Evolutionary conservation across 768 basidiomycete genomes (phyloP).

Genomic region (Russula sp.): DNA sequence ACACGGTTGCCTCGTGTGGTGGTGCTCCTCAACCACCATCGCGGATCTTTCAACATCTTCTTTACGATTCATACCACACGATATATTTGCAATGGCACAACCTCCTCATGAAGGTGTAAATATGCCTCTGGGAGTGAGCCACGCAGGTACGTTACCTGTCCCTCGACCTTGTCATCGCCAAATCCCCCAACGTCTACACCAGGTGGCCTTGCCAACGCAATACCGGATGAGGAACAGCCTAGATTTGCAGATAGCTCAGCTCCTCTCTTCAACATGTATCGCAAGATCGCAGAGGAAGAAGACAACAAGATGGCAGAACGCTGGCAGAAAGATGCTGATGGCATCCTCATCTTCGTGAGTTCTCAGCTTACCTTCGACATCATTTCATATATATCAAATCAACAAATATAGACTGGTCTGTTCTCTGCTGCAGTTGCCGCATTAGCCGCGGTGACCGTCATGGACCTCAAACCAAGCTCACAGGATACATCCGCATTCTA

Average conservation of each 20-base stretch:
- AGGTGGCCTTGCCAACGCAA: background rate
- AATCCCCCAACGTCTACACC: background rate
- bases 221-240: background rate
- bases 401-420: background rate
- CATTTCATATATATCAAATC: background rate
- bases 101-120: background rate
- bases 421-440: background rate
- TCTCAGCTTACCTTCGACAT: background rate
- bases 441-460: background rate
- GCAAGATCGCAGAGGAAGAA: background rate
- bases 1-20: too few relatives aligned
- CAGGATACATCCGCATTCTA: background rate
- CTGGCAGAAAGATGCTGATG: too few relatives aligned
- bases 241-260: background rate
- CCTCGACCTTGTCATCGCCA: background rate
- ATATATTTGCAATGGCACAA: background rate
- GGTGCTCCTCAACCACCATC: too few relatives aligned
- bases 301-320: too few relatives aligned
- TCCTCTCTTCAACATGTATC: background rate
- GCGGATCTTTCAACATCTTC: too few relatives aligned
- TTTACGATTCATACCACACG: too few relatives aligned
- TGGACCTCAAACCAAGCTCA: background rate
- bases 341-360: too few relatives aligned
- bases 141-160: background rate
- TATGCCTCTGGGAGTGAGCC: background rate